Evolutionary conservation across 306 rosid genomes (phyloP).

Genomic region (Quercus alba): DNA sequence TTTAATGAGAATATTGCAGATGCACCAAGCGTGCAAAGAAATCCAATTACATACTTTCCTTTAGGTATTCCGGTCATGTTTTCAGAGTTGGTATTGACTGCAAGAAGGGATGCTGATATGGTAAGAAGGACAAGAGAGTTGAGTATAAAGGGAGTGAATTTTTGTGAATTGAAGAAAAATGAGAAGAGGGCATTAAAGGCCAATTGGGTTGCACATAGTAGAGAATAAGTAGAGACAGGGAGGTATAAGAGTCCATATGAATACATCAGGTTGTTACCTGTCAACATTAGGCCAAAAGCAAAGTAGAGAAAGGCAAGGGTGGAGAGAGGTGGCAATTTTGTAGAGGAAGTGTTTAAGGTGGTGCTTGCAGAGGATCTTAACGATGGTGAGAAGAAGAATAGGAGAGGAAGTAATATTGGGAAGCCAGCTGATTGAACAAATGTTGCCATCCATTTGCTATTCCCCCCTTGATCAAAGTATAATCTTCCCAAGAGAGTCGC

Average conservation of each 20-base stretch:
- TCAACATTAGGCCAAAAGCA: slow-evolving; percentile 37
- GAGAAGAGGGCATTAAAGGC: slow-evolving; percentile 61
- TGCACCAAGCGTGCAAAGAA: slow-evolving; percentile 49
- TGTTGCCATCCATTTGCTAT: slow-evolving; percentile 71
- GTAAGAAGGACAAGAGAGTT: slow-evolving; percentile 57
- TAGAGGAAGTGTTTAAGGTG: slow-evolving; percentile 7
- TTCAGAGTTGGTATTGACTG: slow-evolving; percentile 40
- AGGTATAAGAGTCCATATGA: slow-evolving; percentile 64
- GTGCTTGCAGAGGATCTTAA: neutral
- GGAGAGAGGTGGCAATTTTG: slow-evolving; percentile 19
- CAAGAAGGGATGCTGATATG: slow-evolving; percentile 48
- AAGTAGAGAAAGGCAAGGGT: slow-evolving; percentile 24
- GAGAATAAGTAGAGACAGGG: slow-evolving; percentile 57
- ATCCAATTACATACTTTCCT: slow-evolving; percentile 31
- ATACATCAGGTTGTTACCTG: slow-evolving; percentile 46
- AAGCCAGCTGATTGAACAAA: slow-evolving; percentile 70
- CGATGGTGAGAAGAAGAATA: slow-evolving; percentile 18
- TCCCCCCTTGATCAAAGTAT: slow-evolving; percentile 61
- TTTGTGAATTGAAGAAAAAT: slow-evolving; percentile 52
- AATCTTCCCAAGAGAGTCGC: slow-evolving; percentile 55
- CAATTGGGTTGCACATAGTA: slow-evolving; percentile 60
- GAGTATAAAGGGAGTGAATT: slow-evolving; percentile 46
- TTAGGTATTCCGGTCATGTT: slow-evolving; percentile 15
- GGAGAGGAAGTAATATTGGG: slow-evolving; percentile 50
- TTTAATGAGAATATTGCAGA: slow-evolving; percentile 49